Conservation (phyloP, 345 rosid species). For the Pugionium cornutum region DNA sequence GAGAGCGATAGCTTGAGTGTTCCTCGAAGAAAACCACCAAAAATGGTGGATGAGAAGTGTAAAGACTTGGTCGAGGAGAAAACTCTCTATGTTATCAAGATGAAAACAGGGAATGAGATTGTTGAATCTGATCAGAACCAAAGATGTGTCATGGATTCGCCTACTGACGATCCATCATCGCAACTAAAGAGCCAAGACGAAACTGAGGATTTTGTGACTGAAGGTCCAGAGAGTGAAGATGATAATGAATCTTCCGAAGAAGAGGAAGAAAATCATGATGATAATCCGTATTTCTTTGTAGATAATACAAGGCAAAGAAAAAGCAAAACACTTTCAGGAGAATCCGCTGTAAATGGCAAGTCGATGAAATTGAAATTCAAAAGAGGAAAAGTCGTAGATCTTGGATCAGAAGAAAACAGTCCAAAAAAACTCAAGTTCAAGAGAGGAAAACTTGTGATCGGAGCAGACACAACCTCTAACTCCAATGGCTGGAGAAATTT, state of each 20-base stretch:
- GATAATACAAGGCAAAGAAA: slow-evolving; percentile 37
- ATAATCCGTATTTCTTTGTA: slow-evolving; percentile 26
- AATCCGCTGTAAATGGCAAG: slow-evolving; percentile 24
- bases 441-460: slow-evolving; percentile 48
- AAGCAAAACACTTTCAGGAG: slow-evolving; percentile 31
- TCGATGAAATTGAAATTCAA: slow-evolving; percentile 56
- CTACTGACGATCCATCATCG: slow-evolving; percentile 35
- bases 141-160: slow-evolving; percentile 43
- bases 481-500: slow-evolving; percentile 44
- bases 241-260: slow-evolving; percentile 50
- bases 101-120: slow-evolving; percentile 49
- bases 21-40: background rate
- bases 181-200: slow-evolving; percentile 44
- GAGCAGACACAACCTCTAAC: slow-evolving; percentile 44
- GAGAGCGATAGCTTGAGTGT: slow-evolving; percentile 43
- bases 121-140: slow-evolving; percentile 51
- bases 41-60: slow-evolving; percentile 32
- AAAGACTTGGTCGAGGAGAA: slow-evolving; percentile 54
- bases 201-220: slow-evolving; percentile 40
- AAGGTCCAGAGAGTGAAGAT: slow-evolving; percentile 36
- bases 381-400: slow-evolving; percentile 62
- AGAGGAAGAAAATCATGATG: slow-evolving; percentile 39
- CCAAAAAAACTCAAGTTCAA: slow-evolving; percentile 72
- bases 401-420: slow-evolving; percentile 51
- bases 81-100: slow-evolving; percentile 62